phyloP scores from a whole-genome alignment of 2,329 filamentous ascomycete species.

The Ophiosphaerella narmari region DNA sequence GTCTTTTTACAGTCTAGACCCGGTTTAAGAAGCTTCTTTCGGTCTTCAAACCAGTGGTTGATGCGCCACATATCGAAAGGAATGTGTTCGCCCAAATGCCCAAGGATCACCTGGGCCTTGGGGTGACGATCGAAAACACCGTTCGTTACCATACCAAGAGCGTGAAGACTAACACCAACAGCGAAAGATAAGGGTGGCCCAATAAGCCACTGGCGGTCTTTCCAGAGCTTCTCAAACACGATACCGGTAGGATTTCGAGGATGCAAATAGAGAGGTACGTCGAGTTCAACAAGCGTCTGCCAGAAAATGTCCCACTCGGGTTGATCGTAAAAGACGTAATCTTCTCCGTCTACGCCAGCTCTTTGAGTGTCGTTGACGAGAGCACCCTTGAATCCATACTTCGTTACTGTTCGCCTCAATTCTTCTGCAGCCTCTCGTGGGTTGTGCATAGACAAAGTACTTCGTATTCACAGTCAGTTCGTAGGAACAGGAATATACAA shows the following conservation, averaged over 20 bases:
- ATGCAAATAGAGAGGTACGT: constrained; percentile 69
- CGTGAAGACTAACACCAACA: constrained; percentile 54
- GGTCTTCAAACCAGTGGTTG: constrained; percentile 58
- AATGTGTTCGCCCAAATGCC: constrained; percentile 56
- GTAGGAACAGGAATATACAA: not conserved
- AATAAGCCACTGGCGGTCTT: constrained; percentile 63
- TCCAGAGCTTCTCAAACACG: constrained; percentile 63
- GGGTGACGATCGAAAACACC: constrained; percentile 57
- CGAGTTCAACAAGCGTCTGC: constrained; percentile 61
- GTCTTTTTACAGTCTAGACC: constrained; percentile 53
- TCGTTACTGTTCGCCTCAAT: constrained; percentile 58
- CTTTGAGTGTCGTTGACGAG: constrained; percentile 63
- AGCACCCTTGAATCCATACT: constrained; percentile 48
- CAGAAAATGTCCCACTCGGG: constrained; percentile 67
- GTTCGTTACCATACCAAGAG: constrained; percentile 58
- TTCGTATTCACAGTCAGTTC: not conserved
- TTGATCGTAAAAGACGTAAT: constrained; percentile 68
- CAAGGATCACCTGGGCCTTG: constrained; percentile 53
- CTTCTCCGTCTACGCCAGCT: constrained; percentile 61
- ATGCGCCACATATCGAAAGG: constrained; percentile 56
- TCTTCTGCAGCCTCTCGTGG: constrained; percentile 57
- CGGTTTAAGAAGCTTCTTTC: constrained; percentile 54
- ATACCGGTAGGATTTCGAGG: constrained; percentile 59
- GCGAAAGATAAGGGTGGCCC: constrained; percentile 46
- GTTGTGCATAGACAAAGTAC: constrained; percentile 53